Percentiles rank a stretch among this genome's conserved stretches.
These are phyloP conservation scores for Isabelozyma pseudorhagii DNA, from an alignment of 805 yeast genomes.

Conservation along the genomic window DNA sequence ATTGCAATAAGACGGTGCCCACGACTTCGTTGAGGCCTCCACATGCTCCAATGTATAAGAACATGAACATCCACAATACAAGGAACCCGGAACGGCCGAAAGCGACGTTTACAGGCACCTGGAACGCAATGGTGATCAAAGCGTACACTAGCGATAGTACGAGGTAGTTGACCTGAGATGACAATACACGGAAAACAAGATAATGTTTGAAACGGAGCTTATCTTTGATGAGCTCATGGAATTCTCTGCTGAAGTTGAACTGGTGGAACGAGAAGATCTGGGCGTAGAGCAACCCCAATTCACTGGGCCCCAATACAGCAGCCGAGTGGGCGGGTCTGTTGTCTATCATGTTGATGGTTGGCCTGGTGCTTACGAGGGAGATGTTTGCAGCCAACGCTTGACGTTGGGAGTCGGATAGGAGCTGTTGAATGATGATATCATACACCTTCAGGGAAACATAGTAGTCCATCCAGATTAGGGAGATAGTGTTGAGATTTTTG, in stretches of 20 bases:
- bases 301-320: constrained; percentile 29
- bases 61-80: constrained; percentile 31
- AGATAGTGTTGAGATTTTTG: constrained; percentile 14
- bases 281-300: constrained; percentile 30
- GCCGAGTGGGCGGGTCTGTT: constrained; percentile 15
- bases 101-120: constrained; percentile 19
- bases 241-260: constrained; percentile 27
- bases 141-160: constrained; percentile 27
- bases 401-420: constrained; percentile 12
- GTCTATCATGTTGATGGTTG: constrained; percentile 19
- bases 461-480: constrained; percentile 17
- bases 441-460: constrained; percentile 17
- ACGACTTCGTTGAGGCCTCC: constrained; percentile 27
- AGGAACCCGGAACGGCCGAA: constrained; percentile 31
- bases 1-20: constrained; percentile 15
- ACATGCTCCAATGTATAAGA: constrained; percentile 22
- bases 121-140: constrained; percentile 29
- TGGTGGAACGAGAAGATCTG: constrained; percentile 31
- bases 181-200: constrained; percentile 22
- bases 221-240: constrained; percentile 16
- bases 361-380: constrained; percentile 17
- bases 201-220: constrained; percentile 20
- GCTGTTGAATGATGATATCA: constrained; percentile 10
- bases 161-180: constrained; percentile 28
- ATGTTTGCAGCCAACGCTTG: constrained; percentile 8